phyloP scores from a whole-genome alignment of 805 yeast species.

The Pichia phayaonensis region DNA sequence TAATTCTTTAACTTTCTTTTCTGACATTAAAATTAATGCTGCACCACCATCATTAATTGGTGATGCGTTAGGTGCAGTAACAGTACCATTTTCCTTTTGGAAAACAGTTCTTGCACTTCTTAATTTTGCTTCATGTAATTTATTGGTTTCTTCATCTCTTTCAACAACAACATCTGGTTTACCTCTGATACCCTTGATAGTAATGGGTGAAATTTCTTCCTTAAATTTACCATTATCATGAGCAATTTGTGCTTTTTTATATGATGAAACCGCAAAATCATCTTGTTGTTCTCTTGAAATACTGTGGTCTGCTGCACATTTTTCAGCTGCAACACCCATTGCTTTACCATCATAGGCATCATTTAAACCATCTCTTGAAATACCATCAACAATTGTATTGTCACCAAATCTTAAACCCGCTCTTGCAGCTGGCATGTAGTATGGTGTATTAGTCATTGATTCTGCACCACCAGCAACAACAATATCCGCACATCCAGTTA shows the following conservation, averaged over 20 bases:
- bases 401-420: constrained; percentile 89
- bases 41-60: constrained; percentile 98
- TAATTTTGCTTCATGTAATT: constrained; percentile 71
- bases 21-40: constrained; percentile 84
- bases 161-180: constrained; percentile 71
- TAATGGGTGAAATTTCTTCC: constrained; percentile 77
- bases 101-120: constrained; percentile 88
- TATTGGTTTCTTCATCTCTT: constrained; percentile 77
- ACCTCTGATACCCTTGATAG: constrained; percentile 84
- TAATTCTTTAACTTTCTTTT: constrained; percentile 73
- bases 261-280: constrained; percentile 75
- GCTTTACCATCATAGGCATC: constrained; percentile 85
- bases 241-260: constrained; percentile 80
- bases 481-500: constrained; percentile 84
- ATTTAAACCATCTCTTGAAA: constrained; percentile 84
- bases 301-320: constrained; percentile 78
- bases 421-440: constrained; percentile 82
- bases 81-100: constrained; percentile 89
- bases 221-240: constrained; percentile 74
- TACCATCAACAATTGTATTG: constrained; percentile 70
- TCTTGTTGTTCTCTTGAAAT: constrained; percentile 85
- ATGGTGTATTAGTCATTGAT: constrained; percentile 94
- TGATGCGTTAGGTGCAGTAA: constrained; percentile 96
- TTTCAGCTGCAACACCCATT: constrained; percentile 98
- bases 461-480: constrained; percentile 98